Base-by-base conservation (phyloP, 345 rosid genomes). In the Rhodomyrtus tomentosa region DNA sequence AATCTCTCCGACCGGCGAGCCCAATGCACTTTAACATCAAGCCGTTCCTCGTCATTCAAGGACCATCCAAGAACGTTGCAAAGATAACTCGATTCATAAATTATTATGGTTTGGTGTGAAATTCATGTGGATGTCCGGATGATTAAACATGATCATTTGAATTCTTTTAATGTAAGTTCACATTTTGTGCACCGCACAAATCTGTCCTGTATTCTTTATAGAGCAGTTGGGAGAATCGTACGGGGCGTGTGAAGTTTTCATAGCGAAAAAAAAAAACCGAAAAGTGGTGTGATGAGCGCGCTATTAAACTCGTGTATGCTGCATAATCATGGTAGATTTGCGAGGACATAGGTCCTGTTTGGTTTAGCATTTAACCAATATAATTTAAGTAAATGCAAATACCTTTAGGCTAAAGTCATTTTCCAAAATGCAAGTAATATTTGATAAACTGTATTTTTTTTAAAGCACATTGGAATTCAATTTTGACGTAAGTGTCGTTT, bases 211-310 rank as follows among this genome's bases (percentile, higher is more conserved):
- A 36, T 6, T 29, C 73, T 59, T 68, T 32, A 38, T 16, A 68
- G 45, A 1, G 73, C 0, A 0, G 25, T 18, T 2, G 79, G 25
- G 9, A 18, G 45, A 18, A 13, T 8, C 4, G 0, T 68, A 20
- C 9, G 4, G 4, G 79, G 40, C 0, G 25, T 0, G 0, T 36
- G 76, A 20, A 2, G 0, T 9, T 68, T 36, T 68, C 45, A 36
- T 2, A 2, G 45, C 0, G 4, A 68, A 4, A 5, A 3, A 68
- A 16, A 32, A 3, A 68, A 16, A 32, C 16, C 4, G 0, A 32
- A 32, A 4, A 8, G 10, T 18, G 11, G 42, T 32, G 8, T 32
- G 18, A 68, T 11, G 24, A 3, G 24, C 1, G 6, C 18, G 15
- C 4, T 0, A 12, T 54, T 54, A 9, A 54, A 54, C 22, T 9